Evolutionary conservation across 208 protist genomes (phyloP).

Genomic region (Leishmania martiniquensis): DNA sequence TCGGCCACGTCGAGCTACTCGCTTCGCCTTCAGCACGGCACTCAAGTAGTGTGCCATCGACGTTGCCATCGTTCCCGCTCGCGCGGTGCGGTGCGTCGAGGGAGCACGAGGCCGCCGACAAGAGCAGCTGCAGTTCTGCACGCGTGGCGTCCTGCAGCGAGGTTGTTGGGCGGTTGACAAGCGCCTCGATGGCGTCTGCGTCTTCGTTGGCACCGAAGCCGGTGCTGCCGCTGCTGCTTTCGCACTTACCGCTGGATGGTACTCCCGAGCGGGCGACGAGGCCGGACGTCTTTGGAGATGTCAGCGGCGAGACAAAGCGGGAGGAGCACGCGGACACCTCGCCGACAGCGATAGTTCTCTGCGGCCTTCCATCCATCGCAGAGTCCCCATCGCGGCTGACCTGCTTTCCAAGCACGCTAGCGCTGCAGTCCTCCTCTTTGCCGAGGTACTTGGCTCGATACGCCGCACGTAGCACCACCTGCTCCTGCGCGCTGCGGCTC

Average conservation of each 20-base stretch:
- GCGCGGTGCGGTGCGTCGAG: constrained; percentile 2
- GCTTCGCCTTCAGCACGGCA: neutral
- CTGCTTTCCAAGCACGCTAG: neutral
- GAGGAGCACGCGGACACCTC: constrained; percentile 13
- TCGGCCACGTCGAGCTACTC: constrained; percentile 1
- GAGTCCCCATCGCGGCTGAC: neutral
- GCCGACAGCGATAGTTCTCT: neutral
- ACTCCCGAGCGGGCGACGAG: neutral
- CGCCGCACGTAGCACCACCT: constrained; percentile 37
- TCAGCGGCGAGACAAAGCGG: constrained; percentile 16
- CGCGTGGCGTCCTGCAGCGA: constrained; percentile 19
- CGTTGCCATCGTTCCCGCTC: neutral
- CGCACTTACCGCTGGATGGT: neutral
- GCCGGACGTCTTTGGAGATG: constrained; percentile 24
- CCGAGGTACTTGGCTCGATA: constrained; percentile 43
- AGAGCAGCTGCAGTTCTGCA: constrained; percentile 31
- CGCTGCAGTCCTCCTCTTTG: neutral
- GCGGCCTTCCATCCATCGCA: neutral
- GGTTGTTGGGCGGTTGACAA: neutral
- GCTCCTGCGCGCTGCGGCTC: constrained; percentile 42
- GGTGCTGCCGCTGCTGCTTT: neutral
- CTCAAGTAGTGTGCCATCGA: neutral
- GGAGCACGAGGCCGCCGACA: constrained; percentile 27
- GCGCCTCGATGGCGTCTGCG: neutral
- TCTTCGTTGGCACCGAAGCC: neutral